These are phyloP conservation scores for Plectosphaerella cucumerina DNA, from an alignment of 2,329 filamentous ascomycete genomes.

Conservation along the genomic window DNA sequence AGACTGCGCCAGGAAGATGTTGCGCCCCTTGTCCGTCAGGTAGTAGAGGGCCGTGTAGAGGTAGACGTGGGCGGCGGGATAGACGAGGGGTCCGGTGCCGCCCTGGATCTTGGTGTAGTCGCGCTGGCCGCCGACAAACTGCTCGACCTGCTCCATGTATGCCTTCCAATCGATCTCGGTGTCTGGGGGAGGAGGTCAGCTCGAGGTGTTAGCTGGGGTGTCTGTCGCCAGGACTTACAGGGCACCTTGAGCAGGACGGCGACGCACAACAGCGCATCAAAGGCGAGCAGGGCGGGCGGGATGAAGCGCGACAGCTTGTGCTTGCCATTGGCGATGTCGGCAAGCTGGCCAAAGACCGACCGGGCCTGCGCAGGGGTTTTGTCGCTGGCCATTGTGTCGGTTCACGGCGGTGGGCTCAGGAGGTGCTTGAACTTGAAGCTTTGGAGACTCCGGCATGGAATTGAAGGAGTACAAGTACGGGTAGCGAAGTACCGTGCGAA, in stretches of 20 bases:
- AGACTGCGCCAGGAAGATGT: constrained; percentile 78
- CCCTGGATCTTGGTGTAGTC: constrained; percentile 85
- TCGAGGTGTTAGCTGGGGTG: neutral
- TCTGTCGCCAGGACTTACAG: constrained; percentile 51
- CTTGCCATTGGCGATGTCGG: constrained; percentile 43
- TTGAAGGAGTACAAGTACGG: no score
- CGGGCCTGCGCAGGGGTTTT: constrained; percentile 3
- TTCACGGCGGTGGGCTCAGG: neutral
- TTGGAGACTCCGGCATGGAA: no score
- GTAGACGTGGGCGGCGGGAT: constrained; percentile 91
- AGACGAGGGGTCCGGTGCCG: constrained; percentile 88
- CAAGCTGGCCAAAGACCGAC: constrained; percentile 12
- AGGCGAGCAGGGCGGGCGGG: constrained; percentile 59
- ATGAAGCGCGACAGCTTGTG: constrained; percentile 46
- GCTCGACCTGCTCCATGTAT: constrained; percentile 89
- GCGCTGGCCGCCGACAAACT: constrained; percentile 78
- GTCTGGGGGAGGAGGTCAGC: constrained; percentile 42
- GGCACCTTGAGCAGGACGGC: constrained; percentile 77
- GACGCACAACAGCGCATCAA: constrained; percentile 68
- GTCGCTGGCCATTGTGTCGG: constrained; percentile 9
- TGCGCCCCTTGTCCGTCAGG: constrained; percentile 68
- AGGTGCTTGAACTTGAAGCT: no score
- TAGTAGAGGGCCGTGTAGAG: constrained; percentile 78
- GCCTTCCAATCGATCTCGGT: constrained; percentile 98
- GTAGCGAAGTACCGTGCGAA: no score